phyloP scores from a whole-genome alignment of 192 early-diverging fungal species.

The Entomortierella parvispora region DNA sequence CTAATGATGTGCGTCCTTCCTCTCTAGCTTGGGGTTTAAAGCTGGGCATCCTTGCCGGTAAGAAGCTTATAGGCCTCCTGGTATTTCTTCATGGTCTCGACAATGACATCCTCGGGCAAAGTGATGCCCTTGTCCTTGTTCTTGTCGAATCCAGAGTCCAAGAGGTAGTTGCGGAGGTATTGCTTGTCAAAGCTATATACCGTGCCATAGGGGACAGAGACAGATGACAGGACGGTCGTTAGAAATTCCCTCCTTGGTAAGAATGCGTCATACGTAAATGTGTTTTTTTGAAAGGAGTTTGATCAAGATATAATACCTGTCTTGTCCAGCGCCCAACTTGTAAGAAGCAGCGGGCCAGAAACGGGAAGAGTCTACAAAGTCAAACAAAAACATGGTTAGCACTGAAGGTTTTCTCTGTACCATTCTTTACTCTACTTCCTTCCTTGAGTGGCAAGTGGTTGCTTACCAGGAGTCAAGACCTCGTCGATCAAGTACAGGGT shows the following conservation, averaged over 20 bases:
- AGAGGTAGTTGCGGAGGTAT: conserved; percentile 94
- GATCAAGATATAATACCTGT: conserved; percentile 52
- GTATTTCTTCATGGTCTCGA: conserved; percentile 92
- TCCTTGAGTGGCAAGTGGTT: background rate
- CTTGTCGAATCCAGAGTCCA: conserved; percentile 90
- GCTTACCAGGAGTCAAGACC: conserved; percentile 90
- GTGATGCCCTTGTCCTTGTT: conserved; percentile 76
- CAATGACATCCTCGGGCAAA: conserved; percentile 83
- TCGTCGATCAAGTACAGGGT: conserved; percentile 92
- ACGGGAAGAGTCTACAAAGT: conserved; percentile 86
- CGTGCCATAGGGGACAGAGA: conserved; percentile 1
- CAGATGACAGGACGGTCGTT: background rate
- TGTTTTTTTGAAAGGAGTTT: background rate
- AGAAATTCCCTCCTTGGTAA: background rate
- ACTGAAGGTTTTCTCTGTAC: no score
- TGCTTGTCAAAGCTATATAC: conserved; percentile 93
- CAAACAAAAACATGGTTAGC: no score
- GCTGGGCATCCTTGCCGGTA: conserved; percentile 73
- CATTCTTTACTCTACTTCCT: background rate
- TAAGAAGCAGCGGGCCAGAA: conserved; percentile 95
- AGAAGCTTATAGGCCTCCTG: conserved; percentile 88
- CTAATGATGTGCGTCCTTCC: background rate
- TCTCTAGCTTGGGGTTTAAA: conserved; percentile 40
- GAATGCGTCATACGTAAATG: conserved; percentile 1
- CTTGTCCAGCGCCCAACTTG: conserved; percentile 79